These are phyloP conservation scores for Candida maltosa DNA, from an alignment of 805 yeast species.

Conservation along the genomic window DNA sequence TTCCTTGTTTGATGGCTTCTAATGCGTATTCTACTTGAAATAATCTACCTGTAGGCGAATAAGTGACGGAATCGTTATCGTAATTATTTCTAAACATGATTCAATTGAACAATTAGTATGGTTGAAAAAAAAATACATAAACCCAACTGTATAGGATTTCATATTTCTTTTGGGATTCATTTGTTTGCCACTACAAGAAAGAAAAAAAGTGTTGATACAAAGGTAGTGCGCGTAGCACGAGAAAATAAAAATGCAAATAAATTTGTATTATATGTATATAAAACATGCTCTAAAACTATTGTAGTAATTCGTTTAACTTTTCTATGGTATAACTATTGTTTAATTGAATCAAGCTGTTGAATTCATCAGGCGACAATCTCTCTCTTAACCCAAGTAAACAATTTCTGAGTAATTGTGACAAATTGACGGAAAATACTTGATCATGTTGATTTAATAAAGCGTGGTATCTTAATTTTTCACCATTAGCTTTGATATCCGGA, in stretches of 20 bases:
- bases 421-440: constrained; percentile 40
- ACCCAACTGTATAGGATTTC: too few relatives aligned
- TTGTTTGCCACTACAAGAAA: constrained; percentile 4
- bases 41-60: constrained; percentile 90
- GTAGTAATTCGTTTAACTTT: constrained; percentile 14
- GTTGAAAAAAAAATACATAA: too few relatives aligned
- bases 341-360: constrained; percentile 29
- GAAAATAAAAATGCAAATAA: too few relatives aligned
- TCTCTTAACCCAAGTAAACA: constrained; percentile 23
- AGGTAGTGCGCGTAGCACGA: background rate
- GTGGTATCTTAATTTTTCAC: constrained; percentile 38
- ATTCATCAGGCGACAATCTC: constrained; percentile 23
- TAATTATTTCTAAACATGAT: constrained; percentile 90
- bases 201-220: background rate
- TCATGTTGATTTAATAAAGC: constrained; percentile 27
- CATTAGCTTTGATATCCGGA: constrained; percentile 38
- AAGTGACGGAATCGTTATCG: constrained; percentile 97
- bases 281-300: too few relatives aligned
- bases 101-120: background rate
- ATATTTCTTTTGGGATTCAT: background rate
- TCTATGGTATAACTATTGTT: constrained; percentile 35
- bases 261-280: too few relatives aligned
- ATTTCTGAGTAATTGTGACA: constrained; percentile 41
- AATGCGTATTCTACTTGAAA: constrained; percentile 88
- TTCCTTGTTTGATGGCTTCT: constrained; percentile 96